A percentile compares a stretch with the other conserved stretches of the same genome.
phyloP scores from a whole-genome alignment of 495 filamentous ascomycete genomes.

The Tetracladium marchalianum region DNA sequence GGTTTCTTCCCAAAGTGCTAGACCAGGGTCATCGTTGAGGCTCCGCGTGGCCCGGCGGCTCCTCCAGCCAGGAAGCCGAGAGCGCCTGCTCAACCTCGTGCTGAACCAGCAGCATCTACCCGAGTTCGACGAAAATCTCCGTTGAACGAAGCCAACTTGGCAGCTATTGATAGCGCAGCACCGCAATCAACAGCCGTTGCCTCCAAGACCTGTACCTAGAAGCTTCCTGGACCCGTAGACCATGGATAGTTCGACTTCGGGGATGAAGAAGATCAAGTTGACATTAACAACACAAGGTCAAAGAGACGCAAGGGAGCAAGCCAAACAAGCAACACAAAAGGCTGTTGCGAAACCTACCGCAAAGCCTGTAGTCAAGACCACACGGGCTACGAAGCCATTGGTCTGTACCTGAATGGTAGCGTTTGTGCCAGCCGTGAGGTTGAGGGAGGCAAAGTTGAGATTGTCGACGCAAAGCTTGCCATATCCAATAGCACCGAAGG shows the following conservation, averaged over 20 bases:
- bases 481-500: slow-evolving; percentile 39
- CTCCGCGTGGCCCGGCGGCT: slow-evolving; percentile 17
- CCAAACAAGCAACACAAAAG: slow-evolving; percentile 1
- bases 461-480: slow-evolving; percentile 47
- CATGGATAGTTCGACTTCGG: slow-evolving; percentile 54
- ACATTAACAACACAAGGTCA: slow-evolving; percentile 64
- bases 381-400: slow-evolving; percentile 24
- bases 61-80: slow-evolving; percentile 35
- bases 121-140: slow-evolving; percentile 30
- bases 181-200: background rate
- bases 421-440: slow-evolving; percentile 26
- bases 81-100: slow-evolving; percentile 18
- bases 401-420: slow-evolving; percentile 57
- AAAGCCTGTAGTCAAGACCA: slow-evolving; percentile 22
- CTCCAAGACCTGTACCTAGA: background rate
- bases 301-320: slow-evolving; percentile 47
- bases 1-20: slow-evolving; percentile 26
- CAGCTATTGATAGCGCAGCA: background rate
- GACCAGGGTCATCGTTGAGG: slow-evolving; percentile 24
- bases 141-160: slow-evolving; percentile 12
- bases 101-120: slow-evolving; percentile 30
- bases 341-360: too few relatives aligned
- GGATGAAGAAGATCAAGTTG: slow-evolving; percentile 67
- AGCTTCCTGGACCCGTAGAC: slow-evolving; percentile 24
- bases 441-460: slow-evolving; percentile 24